Base-by-base conservation (phyloP, 306 rosid genomes). In the Oemleria cerasiformis region DNA sequence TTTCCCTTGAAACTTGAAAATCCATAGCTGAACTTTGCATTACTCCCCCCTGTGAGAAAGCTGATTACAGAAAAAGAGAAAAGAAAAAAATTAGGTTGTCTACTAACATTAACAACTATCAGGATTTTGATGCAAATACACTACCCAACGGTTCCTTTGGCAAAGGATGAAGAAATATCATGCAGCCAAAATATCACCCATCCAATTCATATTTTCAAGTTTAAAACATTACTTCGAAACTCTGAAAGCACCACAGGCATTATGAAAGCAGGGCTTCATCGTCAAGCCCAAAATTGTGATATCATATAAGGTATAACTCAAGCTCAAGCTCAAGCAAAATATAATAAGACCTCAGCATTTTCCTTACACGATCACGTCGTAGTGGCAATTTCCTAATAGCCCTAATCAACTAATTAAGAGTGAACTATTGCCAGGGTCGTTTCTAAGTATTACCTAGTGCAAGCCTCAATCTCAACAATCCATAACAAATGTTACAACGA, bases 1-100 rank as follows among this genome's bases (percentile, higher is more conserved):
- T 92, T 92, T 50, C 97, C 97, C 83, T 89, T 89, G 86, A 89
- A 87, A 81, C 96, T 92, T 67, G 96, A 87, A 89, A 87, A 92
- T 51, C 96, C 97, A 81, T 92, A 92, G 82, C 88, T 89, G 85
- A 92, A 89, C 76, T 75, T 89, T 77, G 88, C 91, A 68, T 71
- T 87, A 38, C 70, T 92, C 62, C 79, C 77, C 71, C 88, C 91
- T 69, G 86, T 67, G 73, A 88, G 81, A 81, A 86, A 80, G 82
- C 96, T 91, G 73, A 25, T 25, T 25, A 66, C 34, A 50, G 49
- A 6, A 42, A 16, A 64, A 55, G 23, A 41, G 20, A 65, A 65
- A 13, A 41, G 2, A 9, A 38, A 40, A 59, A 41, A 61, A 48
- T 67, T 36, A 59, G 23, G 63, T 48, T 19, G 51, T 49, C 30